phyloP scores from a whole-genome alignment of 2,329 filamentous ascomycete species.

The Cytospora mali region DNA sequence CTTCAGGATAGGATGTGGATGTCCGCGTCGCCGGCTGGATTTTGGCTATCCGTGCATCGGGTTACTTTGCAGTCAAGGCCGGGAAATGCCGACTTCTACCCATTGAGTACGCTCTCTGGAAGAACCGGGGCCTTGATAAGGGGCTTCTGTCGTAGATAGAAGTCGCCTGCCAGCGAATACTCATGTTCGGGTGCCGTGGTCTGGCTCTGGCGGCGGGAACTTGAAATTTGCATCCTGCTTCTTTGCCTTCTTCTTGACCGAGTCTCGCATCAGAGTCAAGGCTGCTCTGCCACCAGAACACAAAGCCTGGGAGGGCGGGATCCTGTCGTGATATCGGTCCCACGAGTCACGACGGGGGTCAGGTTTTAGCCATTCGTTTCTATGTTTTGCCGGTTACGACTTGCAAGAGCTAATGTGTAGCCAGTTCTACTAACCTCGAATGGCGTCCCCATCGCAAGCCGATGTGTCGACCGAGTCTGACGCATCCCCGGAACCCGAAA shows the following conservation, averaged over 20 bases:
- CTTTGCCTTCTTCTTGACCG: slow-evolving; percentile 13
- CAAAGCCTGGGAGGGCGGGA: slow-evolving; percentile 25
- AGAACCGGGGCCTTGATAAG: slow-evolving; percentile 22
- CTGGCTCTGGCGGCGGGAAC: slow-evolving; percentile 24
- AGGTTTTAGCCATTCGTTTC: slow-evolving; percentile 11
- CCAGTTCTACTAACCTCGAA: not conserved
- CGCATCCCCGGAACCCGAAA: not conserved
- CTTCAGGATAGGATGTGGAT: slow-evolving; percentile 16
- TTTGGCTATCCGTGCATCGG: not conserved
- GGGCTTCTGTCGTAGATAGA: slow-evolving; percentile 3
- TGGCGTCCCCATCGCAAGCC: not conserved
- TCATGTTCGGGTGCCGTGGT: slow-evolving; percentile 2
- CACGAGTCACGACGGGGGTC: slow-evolving; percentile 11
- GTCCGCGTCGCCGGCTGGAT: slow-evolving; percentile 16
- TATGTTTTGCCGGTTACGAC: not conserved
- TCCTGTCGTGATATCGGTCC: not conserved
- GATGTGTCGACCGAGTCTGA: slow-evolving; percentile 5
- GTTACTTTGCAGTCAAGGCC: slow-evolving; percentile 17
- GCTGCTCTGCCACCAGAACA: slow-evolving; percentile 20
- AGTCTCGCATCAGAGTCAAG: slow-evolving; percentile 23
- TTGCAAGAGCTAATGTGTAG: not conserved
- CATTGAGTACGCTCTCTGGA: slow-evolving; percentile 20
- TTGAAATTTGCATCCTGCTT: not conserved
- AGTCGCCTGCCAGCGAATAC: slow-evolving; percentile 15
- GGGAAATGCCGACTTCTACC: slow-evolving; percentile 24